Evolutionary conservation across 1,139 yeast genomes (phyloP).

Genomic region (Wickerhamiella infanticola): DNA sequence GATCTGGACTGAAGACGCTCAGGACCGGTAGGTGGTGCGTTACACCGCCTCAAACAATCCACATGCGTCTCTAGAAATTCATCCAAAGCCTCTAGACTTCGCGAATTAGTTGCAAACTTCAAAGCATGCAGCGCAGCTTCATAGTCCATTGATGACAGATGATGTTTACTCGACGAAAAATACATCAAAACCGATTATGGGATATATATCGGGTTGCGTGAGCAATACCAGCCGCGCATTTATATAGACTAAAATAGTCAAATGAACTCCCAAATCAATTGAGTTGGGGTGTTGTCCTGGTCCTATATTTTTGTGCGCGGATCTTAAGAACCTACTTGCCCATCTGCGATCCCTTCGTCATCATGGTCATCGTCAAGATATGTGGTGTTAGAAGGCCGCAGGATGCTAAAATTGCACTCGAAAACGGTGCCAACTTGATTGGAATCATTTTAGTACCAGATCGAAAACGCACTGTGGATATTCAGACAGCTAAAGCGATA

Average conservation of each 20-base stretch:
- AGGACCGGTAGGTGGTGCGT: conserved; percentile 9
- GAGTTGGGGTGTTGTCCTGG: no score
- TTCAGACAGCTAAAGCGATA: conserved; percentile 39
- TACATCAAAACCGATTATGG: no score
- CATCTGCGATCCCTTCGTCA: not conserved
- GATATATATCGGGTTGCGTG: no score
- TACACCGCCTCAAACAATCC: conserved; percentile 14
- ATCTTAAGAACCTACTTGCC: conserved; percentile 1
- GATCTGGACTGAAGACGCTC: no score
- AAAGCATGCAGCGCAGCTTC: conserved; percentile 1
- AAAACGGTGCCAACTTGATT: conserved; percentile 54
- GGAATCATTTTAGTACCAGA: conserved; percentile 84
- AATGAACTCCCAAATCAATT: no score
- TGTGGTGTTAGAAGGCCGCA: conserved; percentile 63
- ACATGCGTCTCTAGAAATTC: conserved; percentile 13
- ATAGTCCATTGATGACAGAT: conserved; percentile 1
- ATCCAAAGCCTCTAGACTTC: conserved; percentile 12
- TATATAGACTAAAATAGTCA: no score
- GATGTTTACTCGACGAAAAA: not conserved
- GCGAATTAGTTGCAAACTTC: not conserved
- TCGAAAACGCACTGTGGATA: conserved; percentile 53
- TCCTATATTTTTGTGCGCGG: conserved; percentile 7
- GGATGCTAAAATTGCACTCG: conserved; percentile 56
- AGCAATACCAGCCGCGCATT: no score
- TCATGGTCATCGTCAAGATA: conserved; percentile 40